A percentile compares a stretch with the other conserved stretches of the same genome.
These are phyloP conservation scores for Arthrobotrys sinensis DNA, from an alignment of 2,329 filamentous ascomycete species.

Conservation along the genomic window DNA sequence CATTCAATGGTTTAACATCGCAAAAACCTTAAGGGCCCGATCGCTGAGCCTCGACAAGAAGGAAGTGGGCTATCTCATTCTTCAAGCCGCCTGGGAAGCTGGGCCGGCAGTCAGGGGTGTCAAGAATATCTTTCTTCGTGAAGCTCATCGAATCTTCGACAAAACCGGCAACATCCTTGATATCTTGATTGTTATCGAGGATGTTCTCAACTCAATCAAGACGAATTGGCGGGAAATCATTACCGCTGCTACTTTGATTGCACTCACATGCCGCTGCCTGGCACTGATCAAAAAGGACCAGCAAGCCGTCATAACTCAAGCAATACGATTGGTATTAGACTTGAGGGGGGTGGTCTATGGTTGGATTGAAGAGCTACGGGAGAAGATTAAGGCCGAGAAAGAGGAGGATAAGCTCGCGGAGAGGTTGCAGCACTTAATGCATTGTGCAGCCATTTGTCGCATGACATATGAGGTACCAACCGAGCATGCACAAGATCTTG, in stretches of 20 bases:
- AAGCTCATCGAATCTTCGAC: conserved; percentile 67
- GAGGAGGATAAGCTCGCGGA: conserved; percentile 43
- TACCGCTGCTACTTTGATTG: conserved; percentile 61
- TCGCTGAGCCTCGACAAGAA: conserved; percentile 71
- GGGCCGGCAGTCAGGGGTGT: conserved; percentile 66
- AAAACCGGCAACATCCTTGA: conserved; percentile 66
- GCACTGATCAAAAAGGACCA: conserved; percentile 48
- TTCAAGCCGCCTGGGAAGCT: conserved; percentile 71
- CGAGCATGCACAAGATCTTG: conserved; percentile 27
- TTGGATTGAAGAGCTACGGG: conserved; percentile 59
- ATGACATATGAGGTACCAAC: conserved; percentile 64
- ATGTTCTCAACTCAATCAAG: conserved; percentile 67
- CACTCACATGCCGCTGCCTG: conserved; percentile 61
- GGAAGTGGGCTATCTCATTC: conserved; percentile 70
- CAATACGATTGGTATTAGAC: conserved; percentile 53
- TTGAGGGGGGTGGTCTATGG: conserved; percentile 55
- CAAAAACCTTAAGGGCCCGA: conserved; percentile 70
- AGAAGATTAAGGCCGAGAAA: conserved; percentile 40
- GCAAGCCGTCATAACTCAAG: conserved; percentile 35
- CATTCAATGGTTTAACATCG: conserved; percentile 74
- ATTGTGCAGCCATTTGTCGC: conserved; percentile 61
- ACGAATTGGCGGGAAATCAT: conserved; percentile 71
- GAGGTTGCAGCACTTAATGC: conserved; percentile 47
- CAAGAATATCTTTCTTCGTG: conserved; percentile 63
- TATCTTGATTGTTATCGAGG: conserved; percentile 41